phyloP scores from a whole-genome alignment of 2,329 filamentous ascomycete genomes.

The Knufia fluminis region DNA sequence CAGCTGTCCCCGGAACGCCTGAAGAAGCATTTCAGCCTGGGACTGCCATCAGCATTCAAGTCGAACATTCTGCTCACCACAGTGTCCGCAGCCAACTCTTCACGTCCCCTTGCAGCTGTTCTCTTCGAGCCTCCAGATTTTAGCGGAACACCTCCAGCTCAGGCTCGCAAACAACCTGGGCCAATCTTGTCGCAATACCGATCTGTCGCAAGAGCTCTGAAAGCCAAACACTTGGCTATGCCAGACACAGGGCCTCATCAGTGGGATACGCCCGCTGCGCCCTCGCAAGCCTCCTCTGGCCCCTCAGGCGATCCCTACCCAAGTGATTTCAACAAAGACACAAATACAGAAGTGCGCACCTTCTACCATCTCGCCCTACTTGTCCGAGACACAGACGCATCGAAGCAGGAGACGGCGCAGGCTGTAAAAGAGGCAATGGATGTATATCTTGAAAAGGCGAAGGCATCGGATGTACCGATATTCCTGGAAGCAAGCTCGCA shows the following conservation, averaged over 20 bases:
- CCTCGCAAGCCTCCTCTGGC: conserved; percentile 19
- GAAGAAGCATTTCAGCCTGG: conserved; percentile 21
- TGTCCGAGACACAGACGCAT: conserved; percentile 12
- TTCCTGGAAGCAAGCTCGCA: conserved; percentile 19
- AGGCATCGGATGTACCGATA: conserved; percentile 18
- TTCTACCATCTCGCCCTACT: conserved; percentile 22
- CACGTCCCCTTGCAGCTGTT: conserved; percentile 17
- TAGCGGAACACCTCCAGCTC: conserved; percentile 20
- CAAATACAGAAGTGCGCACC: conserved; percentile 19
- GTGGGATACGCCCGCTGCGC: conserved; percentile 22
- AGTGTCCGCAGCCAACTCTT: conserved; percentile 9
- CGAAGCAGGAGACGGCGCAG: conserved; percentile 10
- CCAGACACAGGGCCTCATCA: conserved; percentile 20
- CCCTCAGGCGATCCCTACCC: conserved; percentile 22
- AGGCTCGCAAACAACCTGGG: conserved; percentile 20
- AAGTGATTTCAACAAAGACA: conserved; percentile 23
- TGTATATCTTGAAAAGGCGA: conserved; percentile 17
- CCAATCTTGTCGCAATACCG: conserved; percentile 21
- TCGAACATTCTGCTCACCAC: conserved; percentile 17
- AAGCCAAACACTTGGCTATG: conserved; percentile 21
- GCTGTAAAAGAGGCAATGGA: conserved; percentile 16
- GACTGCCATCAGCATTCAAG: conserved; percentile 20
- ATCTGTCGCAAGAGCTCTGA: conserved; percentile 14
- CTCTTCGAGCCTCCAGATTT: conserved; percentile 24
- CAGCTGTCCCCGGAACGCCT: conserved; percentile 18